Evolutionary conservation across 352 stramenopile species (phyloP).

Genomic region (Phytophthora quininea): DNA sequence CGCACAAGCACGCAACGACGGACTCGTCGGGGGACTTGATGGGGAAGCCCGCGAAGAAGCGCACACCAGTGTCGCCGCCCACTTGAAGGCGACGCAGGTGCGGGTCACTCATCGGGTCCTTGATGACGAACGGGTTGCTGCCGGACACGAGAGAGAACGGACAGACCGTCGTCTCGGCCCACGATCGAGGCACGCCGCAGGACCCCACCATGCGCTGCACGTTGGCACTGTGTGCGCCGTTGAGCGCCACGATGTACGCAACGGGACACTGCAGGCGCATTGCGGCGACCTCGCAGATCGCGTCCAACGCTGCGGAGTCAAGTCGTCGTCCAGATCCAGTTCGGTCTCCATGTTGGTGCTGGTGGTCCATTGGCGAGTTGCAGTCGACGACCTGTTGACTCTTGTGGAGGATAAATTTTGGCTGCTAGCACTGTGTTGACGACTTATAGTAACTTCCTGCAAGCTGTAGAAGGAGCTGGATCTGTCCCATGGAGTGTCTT

Average conservation of each 20-base stretch:
- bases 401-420: slow-evolving; percentile 24
- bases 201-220: slow-evolving; percentile 45
- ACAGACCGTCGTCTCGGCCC: slow-evolving; percentile 26
- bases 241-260: slow-evolving; percentile 51
- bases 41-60: slow-evolving; percentile 66
- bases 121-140: slow-evolving; percentile 50
- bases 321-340: slow-evolving; percentile 33
- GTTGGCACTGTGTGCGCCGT: slow-evolving; percentile 21
- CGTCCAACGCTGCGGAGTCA: slow-evolving; percentile 51
- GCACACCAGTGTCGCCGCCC: slow-evolving; percentile 44
- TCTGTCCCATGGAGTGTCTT: not conserved
- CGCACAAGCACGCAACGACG: slow-evolving; percentile 50
- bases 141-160: slow-evolving; percentile 28
- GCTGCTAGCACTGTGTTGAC: slow-evolving; percentile 23
- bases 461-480: slow-evolving; percentile 20
- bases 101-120: slow-evolving; percentile 41
- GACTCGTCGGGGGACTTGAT: slow-evolving; percentile 33
- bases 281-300: slow-evolving; percentile 63
- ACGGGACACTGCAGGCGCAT: slow-evolving; percentile 49
- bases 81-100: slow-evolving; percentile 44
- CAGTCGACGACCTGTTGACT: slow-evolving; percentile 2
- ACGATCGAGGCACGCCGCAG: slow-evolving; percentile 24
- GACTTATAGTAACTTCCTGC: slow-evolving; percentile 23
- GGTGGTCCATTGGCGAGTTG: slow-evolving; percentile 26
- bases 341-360: slow-evolving; percentile 30